phyloP scores from a whole-genome alignment of 208 protist genomes.

The Leishmania gerbilli region DNA sequence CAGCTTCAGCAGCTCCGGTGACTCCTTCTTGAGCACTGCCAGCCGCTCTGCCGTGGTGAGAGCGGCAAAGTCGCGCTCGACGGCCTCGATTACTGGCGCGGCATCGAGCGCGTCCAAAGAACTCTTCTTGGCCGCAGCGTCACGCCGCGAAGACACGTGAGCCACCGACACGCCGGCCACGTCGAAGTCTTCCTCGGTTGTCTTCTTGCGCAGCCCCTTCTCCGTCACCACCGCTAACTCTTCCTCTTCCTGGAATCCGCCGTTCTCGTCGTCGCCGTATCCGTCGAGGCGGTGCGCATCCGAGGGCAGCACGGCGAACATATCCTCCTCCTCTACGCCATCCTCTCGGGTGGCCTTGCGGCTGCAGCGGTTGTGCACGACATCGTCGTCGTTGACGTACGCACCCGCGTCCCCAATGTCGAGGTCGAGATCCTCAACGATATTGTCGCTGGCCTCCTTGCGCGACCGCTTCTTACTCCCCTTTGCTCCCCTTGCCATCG shows the following conservation, averaged over 20 bases:
- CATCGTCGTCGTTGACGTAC: constrained; percentile 59
- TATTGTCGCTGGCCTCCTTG: constrained; percentile 38
- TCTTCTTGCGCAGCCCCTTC: constrained; percentile 52
- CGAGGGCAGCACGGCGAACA: constrained; percentile 53
- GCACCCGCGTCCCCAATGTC: constrained; percentile 47
- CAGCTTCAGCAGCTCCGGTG: constrained; percentile 91
- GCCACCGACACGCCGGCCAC: constrained; percentile 63
- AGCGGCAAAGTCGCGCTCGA: constrained; percentile 89
- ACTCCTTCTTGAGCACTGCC: constrained; percentile 88
- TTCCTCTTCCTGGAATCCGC: constrained; percentile 81
- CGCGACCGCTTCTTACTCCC: constrained; percentile 29
- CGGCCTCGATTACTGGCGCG: constrained; percentile 76
- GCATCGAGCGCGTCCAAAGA: constrained; percentile 43
- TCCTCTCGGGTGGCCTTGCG: constrained; percentile 27
- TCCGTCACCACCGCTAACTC: constrained; percentile 68
- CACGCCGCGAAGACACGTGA: constrained; percentile 16
- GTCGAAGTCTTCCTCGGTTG: constrained; percentile 81
- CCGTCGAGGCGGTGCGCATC: constrained; percentile 88
- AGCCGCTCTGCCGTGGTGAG: constrained; percentile 87
- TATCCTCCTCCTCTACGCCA: constrained; percentile 34
- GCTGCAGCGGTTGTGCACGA: constrained; percentile 57
- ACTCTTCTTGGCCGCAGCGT: constrained; percentile 24
- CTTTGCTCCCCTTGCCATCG: neutral
- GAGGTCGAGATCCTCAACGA: constrained; percentile 85
- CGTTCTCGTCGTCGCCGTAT: constrained; percentile 81